phyloP scores from a whole-genome alignment of 1,139 yeast genomes.

The Taiozyma sp. region DNA sequence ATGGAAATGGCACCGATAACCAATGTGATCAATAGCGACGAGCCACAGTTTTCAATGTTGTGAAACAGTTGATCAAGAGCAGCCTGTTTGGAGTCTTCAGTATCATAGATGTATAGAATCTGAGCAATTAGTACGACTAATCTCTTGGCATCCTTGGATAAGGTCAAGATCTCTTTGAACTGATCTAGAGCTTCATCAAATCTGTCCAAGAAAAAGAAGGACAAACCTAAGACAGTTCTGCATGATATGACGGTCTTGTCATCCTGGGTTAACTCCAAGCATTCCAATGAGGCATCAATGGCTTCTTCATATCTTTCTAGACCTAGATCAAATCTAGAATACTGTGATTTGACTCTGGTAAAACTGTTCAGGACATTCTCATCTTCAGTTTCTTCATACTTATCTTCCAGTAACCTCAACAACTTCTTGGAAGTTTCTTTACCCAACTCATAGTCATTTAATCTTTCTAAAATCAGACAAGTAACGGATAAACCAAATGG shows the following conservation, averaged over 20 bases:
- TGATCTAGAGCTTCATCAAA: conserved; percentile 63
- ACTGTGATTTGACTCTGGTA: conserved; percentile 58
- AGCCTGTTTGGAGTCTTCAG: conserved; percentile 71
- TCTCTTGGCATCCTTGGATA: conserved; percentile 49
- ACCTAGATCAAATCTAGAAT: conserved; percentile 69
- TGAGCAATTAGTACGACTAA: conserved; percentile 74
- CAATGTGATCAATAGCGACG: conserved; percentile 58
- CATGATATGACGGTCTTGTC: conserved; percentile 45
- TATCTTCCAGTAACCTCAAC: conserved; percentile 45
- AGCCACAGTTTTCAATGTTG: conserved; percentile 57
- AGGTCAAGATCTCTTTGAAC: conserved; percentile 54
- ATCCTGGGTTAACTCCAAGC: conserved; percentile 45
- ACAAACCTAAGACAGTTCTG: conserved; percentile 63
- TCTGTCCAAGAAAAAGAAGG: conserved; percentile 55
- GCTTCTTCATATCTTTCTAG: conserved; percentile 48
- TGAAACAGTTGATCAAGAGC: conserved; percentile 69
- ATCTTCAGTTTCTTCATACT: conserved; percentile 54
- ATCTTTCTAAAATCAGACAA: conserved; percentile 61
- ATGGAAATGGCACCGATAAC: conserved; percentile 80
- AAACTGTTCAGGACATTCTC: conserved; percentile 42
- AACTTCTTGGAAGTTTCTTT: conserved; percentile 41
- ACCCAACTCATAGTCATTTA: conserved; percentile 55
- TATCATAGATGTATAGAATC: conserved; percentile 68
- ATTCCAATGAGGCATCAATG: conserved; percentile 53
- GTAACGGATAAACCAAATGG: conserved; percentile 56